These are phyloP conservation scores for Rhododendron henanense DNA, from an alignment of 148 eudicot genomes.

Conservation along the genomic window DNA sequence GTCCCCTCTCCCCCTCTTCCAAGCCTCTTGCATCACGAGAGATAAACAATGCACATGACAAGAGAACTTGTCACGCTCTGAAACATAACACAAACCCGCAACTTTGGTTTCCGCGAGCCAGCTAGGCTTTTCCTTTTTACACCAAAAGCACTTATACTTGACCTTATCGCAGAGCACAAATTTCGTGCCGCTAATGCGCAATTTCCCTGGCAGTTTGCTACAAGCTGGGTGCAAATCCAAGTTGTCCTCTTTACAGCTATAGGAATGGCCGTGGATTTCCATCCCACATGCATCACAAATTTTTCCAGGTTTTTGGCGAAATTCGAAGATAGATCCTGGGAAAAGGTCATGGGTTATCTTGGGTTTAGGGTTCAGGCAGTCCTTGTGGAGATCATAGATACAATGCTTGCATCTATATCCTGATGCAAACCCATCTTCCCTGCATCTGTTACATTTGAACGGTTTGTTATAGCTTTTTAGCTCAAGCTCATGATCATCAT, in stretches of 20 bases:
- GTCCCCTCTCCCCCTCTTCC: background rate
- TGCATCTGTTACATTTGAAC: constrained; percentile 16
- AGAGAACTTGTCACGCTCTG: background rate
- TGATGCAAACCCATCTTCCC: constrained; percentile 1
- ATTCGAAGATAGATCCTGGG: background rate
- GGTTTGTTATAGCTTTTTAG: background rate
- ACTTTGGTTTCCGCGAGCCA: background rate
- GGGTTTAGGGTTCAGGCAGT: background rate
- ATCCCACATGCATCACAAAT: constrained; percentile 11
- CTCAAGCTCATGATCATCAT: background rate
- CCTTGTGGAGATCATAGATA: constrained; percentile 5
- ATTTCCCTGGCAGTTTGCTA: background rate
- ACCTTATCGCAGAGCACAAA: background rate
- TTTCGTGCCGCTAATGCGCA: background rate
- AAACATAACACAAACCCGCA: constrained; percentile 11
- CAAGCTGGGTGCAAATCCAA: constrained; percentile 16
- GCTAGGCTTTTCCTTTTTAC: background rate
- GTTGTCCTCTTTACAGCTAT: background rate
- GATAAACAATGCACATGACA: constrained; percentile 14
- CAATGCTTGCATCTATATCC: constrained; percentile 14
- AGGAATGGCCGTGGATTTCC: background rate
- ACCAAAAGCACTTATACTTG: background rate
- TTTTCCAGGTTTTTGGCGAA: background rate
- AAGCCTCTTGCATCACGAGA: constrained; percentile 9
- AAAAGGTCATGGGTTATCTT: background rate